Percentiles rank a stretch among this genome's conserved stretches.
phyloP scores from a whole-genome alignment of 108 stramenopile species.

The Cyclotella cryptica region DNA sequence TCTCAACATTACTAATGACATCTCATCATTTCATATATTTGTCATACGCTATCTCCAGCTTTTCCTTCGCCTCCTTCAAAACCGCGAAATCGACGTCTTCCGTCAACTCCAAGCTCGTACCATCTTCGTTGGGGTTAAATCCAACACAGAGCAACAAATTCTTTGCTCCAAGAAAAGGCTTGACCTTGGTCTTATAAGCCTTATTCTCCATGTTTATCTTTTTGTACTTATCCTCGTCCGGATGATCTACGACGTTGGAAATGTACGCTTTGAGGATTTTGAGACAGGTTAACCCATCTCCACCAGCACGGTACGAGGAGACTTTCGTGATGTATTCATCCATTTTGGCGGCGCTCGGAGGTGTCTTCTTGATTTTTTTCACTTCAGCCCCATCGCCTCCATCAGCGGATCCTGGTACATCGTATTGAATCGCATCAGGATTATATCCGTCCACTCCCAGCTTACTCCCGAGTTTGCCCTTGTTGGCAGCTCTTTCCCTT shows the following conservation, averaged over 20 bases:
- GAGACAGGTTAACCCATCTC: constrained; percentile 93
- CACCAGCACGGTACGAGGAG: constrained; percentile 87
- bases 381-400: constrained; percentile 32
- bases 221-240: constrained; percentile 83
- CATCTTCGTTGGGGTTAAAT: constrained; percentile 68
- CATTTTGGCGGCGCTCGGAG: constrained; percentile 71
- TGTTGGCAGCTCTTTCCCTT: constrained; percentile 81
- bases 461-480: constrained; percentile 84
- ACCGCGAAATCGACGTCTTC: constrained; percentile 69
- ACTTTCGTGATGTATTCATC: constrained; percentile 87
- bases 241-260: constrained; percentile 89
- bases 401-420: constrained; percentile 45
- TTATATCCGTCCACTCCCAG: constrained; percentile 95
- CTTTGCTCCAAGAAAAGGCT: constrained; percentile 87
- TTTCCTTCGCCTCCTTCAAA: constrained; percentile 75
- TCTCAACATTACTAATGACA: not conserved
- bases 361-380: constrained; percentile 60
- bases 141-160: constrained; percentile 80
- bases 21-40: constrained; percentile 53
- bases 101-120: constrained; percentile 50
- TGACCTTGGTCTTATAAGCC: constrained; percentile 88
- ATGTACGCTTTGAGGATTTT: constrained; percentile 88
- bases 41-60: constrained; percentile 71
- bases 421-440: constrained; percentile 91
- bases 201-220: constrained; percentile 95